Evolutionary conservation across 306 rosid species (phyloP).

Genomic region (Rosa lucieae): DNA sequence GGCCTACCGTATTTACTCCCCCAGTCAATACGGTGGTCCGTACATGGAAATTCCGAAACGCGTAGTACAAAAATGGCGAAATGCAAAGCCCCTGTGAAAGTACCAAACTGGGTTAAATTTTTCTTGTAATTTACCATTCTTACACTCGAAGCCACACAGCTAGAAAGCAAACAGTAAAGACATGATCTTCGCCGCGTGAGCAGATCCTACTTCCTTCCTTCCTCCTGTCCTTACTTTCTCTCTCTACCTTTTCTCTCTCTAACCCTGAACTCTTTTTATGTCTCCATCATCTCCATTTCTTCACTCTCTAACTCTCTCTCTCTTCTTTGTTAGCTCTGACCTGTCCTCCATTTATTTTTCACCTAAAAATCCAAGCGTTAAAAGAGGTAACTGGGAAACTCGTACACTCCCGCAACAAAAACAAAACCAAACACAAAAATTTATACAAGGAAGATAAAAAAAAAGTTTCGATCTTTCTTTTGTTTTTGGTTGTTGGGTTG

Average conservation of each 20-base stretch:
- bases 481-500: neutral
- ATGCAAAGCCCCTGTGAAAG: too few species aligned
- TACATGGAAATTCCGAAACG: neutral
- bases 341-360: neutral
- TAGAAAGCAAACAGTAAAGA: neutral
- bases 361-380: neutral
- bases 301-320: slow-evolving; percentile 6
- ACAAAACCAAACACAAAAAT: neutral
- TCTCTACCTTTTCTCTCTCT: neutral
- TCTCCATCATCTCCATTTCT: neutral
- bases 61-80: neutral
- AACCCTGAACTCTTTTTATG: neutral
- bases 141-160: neutral
- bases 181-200: slow-evolving; percentile 41
- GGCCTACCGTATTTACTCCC: neutral
- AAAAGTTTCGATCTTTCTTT: neutral
- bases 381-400: neutral
- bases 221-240: neutral
- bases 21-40: neutral
- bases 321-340: neutral
- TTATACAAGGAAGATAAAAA: neutral
- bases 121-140: neutral
- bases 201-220: slow-evolving; percentile 32
- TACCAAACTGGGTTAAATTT: neutral
- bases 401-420: neutral